phyloP scores from a whole-genome alignment of 2,329 filamentous ascomycete species.

The Albifimbria verrucaria region DNA sequence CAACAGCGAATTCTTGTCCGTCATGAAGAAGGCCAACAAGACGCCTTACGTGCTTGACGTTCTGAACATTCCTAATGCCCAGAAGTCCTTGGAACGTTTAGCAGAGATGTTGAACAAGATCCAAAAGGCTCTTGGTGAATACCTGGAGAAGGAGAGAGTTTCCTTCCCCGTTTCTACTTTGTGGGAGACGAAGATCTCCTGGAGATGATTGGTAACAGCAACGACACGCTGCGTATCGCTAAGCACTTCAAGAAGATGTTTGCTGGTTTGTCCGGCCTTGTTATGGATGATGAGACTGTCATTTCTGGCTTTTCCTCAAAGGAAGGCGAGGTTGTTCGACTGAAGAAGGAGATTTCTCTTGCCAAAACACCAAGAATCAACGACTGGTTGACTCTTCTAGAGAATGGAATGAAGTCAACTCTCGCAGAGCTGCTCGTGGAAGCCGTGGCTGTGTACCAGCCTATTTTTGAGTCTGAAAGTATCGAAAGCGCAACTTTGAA shows the following conservation, averaged over 20 bases:
- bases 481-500: constrained; percentile 71
- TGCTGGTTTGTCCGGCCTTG: constrained; percentile 84
- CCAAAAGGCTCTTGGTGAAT: constrained; percentile 96
- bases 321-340: constrained; percentile 81
- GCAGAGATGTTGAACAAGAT: constrained; percentile 99
- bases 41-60: constrained; percentile 95
- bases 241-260: constrained; percentile 99
- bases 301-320: constrained; percentile 94
- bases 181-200: constrained; percentile 97
- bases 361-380: constrained; percentile 96
- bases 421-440: constrained; percentile 87
- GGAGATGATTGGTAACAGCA: constrained; percentile 99
- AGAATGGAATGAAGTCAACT: constrained; percentile 90
- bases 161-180: constrained; percentile 99
- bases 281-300: constrained; percentile 85
- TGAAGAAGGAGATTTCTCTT: constrained; percentile 90
- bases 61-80: constrained; percentile 89
- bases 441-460: constrained; percentile 77
- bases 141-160: constrained; percentile 94
- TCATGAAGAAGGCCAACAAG: constrained; percentile 99
- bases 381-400: constrained; percentile 93
- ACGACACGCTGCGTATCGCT: constrained; percentile 90
- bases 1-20: constrained; percentile 97
- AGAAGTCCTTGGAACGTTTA: constrained; percentile 91
- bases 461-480: constrained; percentile 68